Evolutionary conservation across 805 yeast genomes (phyloP), one percentile per base, ranked within the genome.

Genomic region (Candida mattraensis): DNA sequence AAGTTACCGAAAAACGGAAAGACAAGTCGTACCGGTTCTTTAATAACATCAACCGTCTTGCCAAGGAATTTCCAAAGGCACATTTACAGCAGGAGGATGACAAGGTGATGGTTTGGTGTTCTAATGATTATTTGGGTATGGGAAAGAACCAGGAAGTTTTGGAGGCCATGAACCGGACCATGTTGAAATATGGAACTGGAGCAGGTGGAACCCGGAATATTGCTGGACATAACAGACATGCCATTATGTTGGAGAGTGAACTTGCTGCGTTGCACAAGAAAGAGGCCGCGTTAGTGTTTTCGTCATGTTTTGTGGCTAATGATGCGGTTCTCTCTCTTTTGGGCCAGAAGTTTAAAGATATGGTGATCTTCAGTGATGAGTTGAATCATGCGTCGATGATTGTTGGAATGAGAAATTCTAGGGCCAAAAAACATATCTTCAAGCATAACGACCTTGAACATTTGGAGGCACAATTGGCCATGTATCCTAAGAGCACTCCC

Each of bases 141-240:
- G 91, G 96, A 34, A 80, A 78, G 54, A 85, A 91, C 60, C 74
- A 73, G 44, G 67, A 72, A 45, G 91, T 91, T 28, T 66, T 87
- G 41, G 66, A 75, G 12, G 79, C 78, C 37, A 93, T 91, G 91
- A 82, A 83, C 51, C 60, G 69, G 31, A 80, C 95, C 12, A 72
- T 93, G 61, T 84, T 83, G 52, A 79, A 76, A 67, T 93, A 93
- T 60, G 99, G 99, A 53, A 84, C 96, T 4, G 99, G 99, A 53
- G 96, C 99, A 7, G 99, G 99, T 57, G 99, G 99, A 51, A 93
- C 99, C 31, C 77, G 99, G 58, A 93, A 93, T 67, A 93, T 93
- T 61, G 99, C 99, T 2, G 99, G 99, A 44, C 99, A 93, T 63
- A 93, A 93, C 63, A 63, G 68, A 40, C 91, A 84, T 53, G 95